Base-by-base conservation (phyloP, 495 filamentous ascomycete species). In the Penicillium lividum region DNA sequence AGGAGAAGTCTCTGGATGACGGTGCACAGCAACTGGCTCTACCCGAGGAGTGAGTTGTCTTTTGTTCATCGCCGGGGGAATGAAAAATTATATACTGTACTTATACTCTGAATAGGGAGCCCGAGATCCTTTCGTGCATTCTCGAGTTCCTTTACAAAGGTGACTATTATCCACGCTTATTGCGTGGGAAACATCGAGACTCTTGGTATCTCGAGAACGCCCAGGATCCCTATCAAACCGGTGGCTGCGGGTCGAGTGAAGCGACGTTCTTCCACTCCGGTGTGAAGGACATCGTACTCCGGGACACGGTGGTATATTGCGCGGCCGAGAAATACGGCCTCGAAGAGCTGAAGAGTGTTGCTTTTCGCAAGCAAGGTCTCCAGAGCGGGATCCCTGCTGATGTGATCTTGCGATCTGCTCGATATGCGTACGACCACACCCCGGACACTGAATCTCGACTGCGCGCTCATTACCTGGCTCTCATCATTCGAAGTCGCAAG, bases 391-490 rank as follows among this genome's bases (percentile, higher is more conserved):
- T 96, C 68, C 84, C 92, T 62, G 87, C 91, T 71, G 87, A 85
- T 71, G 90, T 90, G 61, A 92, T 97, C 73, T 83, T 97, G 71
- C 84, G 88, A 71, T 92, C 88, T 70, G 91, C 92, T 60, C 90
- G 91, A 67, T 97, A 91, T 77, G 91, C 91, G 69, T 96, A 97
- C 75, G 92, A 89, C 70, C 86, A 96, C 83, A 96, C 92, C 54
- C 91, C 91, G 62, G 90, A 96, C 78, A 87, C 85, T 55, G 92
- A 97, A 78, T 90, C 86, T 64, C 84, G 85, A 65, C 86, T 97
- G 62, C 92, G 92, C 78, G 91, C 92, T 78, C 90, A 94, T 76
- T 96, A 94, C 80, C 84, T 97, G 69, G 90, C 91, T 67, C 85
- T 96, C 73, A 94, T 97, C 72, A 95, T 97, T 80, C 84, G 91